Conservation (phyloP, 169 alveolate genomes). For the Perkinsus chesapeaki region DNA sequence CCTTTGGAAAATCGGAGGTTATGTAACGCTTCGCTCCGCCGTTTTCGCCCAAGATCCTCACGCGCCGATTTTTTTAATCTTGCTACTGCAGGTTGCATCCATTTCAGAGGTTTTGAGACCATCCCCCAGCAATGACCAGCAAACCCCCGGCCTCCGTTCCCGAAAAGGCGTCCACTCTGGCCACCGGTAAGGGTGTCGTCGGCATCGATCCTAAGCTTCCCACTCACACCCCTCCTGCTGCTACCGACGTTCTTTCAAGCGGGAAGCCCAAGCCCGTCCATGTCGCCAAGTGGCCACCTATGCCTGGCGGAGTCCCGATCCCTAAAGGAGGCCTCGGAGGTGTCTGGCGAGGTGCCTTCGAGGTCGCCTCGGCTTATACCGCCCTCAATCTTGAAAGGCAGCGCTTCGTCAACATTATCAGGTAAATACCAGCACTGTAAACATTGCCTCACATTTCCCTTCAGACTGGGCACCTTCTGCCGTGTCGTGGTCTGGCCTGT, state of each 20-base stretch:
- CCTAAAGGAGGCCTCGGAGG: background rate
- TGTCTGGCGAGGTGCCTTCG: background rate
- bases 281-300: background rate
- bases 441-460: background rate
- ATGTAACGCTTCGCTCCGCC: background rate
- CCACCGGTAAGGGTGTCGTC: background rate
- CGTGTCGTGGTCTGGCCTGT: background rate
- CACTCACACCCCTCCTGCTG: background rate
- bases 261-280: background rate
- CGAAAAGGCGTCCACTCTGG: background rate
- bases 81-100: too few species aligned
- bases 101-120: background rate
- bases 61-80: too few species aligned
- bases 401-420: background rate
- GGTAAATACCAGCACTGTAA: background rate
- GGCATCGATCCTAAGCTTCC: background rate
- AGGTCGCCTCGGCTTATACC: background rate
- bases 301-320: background rate
- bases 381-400: background rate
- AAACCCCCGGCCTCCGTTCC: background rate
- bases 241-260: background rate
- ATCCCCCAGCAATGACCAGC: background rate
- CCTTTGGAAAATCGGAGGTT: background rate
- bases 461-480: background rate
- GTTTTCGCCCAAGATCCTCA: background rate